Conservation (phyloP, 257 asterid genomes). For the Solanum arcanum region DNA sequence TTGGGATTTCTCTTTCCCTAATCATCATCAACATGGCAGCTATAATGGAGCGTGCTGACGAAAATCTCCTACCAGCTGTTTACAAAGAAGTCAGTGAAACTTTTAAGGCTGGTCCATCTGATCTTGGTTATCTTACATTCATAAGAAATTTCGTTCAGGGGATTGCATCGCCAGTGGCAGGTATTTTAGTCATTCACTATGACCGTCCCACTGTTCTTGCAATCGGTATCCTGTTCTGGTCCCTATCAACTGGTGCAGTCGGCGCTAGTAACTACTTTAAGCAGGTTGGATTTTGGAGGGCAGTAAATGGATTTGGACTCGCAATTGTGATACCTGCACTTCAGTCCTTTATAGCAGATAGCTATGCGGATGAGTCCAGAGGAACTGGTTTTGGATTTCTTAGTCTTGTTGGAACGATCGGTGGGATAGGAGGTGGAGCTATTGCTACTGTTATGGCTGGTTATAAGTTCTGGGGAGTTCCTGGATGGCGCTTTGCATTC, state of each 20-base stretch:
- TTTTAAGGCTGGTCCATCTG: constrained; percentile 76
- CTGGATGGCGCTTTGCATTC: constrained; percentile 90
- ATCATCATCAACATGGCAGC: constrained; percentile 94
- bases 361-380: constrained; percentile 64
- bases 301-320: constrained; percentile 76
- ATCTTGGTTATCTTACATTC: constrained; percentile 94
- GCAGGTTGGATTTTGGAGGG: constrained; percentile 90
- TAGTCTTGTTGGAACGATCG: constrained; percentile 79
- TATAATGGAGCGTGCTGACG: constrained; percentile 99
- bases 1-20: constrained; percentile 74
- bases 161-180: constrained; percentile 85
- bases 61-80: constrained; percentile 95
- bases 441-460: constrained; percentile 96
- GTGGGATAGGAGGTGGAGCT: constrained; percentile 98
- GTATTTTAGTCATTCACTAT: constrained; percentile 66
- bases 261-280: constrained; percentile 73
- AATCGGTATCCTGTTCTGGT: constrained; percentile 87
- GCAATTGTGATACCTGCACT: constrained; percentile 94
- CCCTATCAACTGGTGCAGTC: constrained; percentile 87
- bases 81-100: constrained; percentile 98
- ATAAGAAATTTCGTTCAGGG: constrained; percentile 75
- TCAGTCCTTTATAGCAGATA: constrained; percentile 92
- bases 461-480: constrained; percentile 57
- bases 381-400: constrained; percentile 92
- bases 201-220: constrained; percentile 94